Evolutionary conservation across 352 stramenopile genomes (phyloP).

Genomic region (Thraustotheca clavata): DNA sequence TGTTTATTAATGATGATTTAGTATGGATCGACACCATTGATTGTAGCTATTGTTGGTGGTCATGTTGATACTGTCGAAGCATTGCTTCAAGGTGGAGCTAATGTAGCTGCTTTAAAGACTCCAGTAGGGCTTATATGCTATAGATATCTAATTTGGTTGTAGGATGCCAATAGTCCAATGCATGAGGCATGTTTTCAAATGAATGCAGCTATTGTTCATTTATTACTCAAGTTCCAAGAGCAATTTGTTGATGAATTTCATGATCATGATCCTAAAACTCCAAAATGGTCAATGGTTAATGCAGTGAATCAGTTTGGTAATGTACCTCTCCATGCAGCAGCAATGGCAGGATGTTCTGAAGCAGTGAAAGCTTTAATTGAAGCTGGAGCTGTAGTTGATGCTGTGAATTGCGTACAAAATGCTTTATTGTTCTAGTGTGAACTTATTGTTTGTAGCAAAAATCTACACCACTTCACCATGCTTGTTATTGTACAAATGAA

Average conservation of each 20-base stretch:
- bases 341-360: constrained; percentile 35
- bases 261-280: constrained; percentile 49
- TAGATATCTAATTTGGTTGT: neutral
- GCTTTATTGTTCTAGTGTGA: neutral
- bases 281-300: constrained; percentile 14
- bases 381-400: constrained; percentile 32
- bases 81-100: constrained; percentile 44
- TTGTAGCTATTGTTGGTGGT: constrained; percentile 57
- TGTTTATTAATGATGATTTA: constrained; percentile 19
- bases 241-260: constrained; percentile 31
- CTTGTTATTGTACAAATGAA: constrained; percentile 58
- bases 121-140: constrained; percentile 30
- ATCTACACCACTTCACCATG: constrained; percentile 61
- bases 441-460: constrained; percentile 37
- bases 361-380: constrained; percentile 48
- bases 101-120: constrained; percentile 59
- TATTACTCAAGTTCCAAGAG: constrained; percentile 45
- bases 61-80: constrained; percentile 44
- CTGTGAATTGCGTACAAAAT: constrained; percentile 45
- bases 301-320: constrained; percentile 55
- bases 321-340: constrained; percentile 62
- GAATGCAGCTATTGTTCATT: constrained; percentile 38
- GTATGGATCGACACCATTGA: constrained; percentile 63
- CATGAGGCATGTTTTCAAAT: constrained; percentile 56
- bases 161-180: constrained; percentile 69